Evolutionary conservation across 345 rosid genomes (phyloP), one percentile per base, ranked within the genome.

Genomic region (Eucalyptus polyanthemos): DNA sequence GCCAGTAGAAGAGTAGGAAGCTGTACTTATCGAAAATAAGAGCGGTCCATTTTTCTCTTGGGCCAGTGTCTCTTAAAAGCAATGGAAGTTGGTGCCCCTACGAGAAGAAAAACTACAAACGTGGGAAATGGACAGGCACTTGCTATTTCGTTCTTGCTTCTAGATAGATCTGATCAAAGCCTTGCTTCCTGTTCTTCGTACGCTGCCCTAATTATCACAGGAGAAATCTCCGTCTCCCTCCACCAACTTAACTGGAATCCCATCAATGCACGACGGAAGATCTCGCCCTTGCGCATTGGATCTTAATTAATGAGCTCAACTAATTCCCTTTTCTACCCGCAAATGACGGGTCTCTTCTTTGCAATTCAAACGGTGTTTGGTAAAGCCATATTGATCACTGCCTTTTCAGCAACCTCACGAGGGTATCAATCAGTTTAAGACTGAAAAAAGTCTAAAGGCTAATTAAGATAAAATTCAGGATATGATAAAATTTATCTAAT

Each of bases 401-500:
- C 29, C 47, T 40, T 3, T 11, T 12, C 47, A 11, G 47, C 47
- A 76, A 22, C 85, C 85, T 21, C 47, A 12, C 2, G 15, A 11
- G 7, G 15, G 22, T 22, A 10, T 40, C 16, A 4, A 37, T 21
- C 10, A 5, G 10, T 25, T 58, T 25, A 58, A 58, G 5, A 21
- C 11, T 1, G 11, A 8, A 53, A 53, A 53, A 53, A 53, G 58
- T 53, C 25, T 53, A 4, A 53, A 53, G 58, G 5, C 2, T 21
- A 8, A 53, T 8, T 0, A 21, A 1, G 5, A 21, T 53, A 53
- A 53, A 53, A 53, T 53, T 53, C 25, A 0, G 0, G 5, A 53
- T 21, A 21, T 0, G 11, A 53, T 53, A 53, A 19, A 53, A 53
- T 53, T 53, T 53, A 2, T 53, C 5, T 53, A 53, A 53, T 53